Evolutionary conservation across 805 yeast species (phyloP).

Genomic region (Ogataea chonburiensis): DNA sequence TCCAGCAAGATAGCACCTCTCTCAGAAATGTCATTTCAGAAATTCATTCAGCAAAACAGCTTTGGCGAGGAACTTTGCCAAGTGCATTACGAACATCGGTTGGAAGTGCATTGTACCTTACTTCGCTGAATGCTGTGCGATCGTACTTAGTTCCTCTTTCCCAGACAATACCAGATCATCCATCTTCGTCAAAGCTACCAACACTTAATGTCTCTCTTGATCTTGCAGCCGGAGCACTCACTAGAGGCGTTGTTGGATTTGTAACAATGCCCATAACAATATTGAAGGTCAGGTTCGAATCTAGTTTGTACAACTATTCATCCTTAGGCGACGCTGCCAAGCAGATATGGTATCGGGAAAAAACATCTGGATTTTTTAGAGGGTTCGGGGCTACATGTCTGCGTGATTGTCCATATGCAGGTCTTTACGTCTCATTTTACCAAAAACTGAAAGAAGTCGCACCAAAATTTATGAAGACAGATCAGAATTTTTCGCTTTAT

Average conservation of each 20-base stretch:
- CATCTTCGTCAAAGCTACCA: slow-evolving; percentile 55
- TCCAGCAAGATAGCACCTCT: slow-evolving; percentile 58
- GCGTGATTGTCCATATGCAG: slow-evolving; percentile 96
- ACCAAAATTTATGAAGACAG: slow-evolving; percentile 38
- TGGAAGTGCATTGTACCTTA: slow-evolving; percentile 85
- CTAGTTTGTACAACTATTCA: slow-evolving; percentile 67
- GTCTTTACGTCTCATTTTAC: slow-evolving; percentile 81
- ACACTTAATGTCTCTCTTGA: slow-evolving; percentile 69
- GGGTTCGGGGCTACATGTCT: slow-evolving; percentile 87
- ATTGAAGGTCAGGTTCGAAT: slow-evolving; percentile 85
- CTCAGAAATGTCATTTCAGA: slow-evolving; percentile 37
- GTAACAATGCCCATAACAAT: slow-evolving; percentile 94
- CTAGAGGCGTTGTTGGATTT: slow-evolving; percentile 80
- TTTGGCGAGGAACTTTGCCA: slow-evolving; percentile 95
- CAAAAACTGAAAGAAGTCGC: slow-evolving; percentile 65
- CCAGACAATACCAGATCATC: slow-evolving; percentile 7
- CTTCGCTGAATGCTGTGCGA: slow-evolving; percentile 66
- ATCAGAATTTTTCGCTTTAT: slow-evolving; percentile 8
- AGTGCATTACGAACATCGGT: slow-evolving; percentile 86
- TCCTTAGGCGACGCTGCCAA: slow-evolving; percentile 60
- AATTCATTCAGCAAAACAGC: slow-evolving; percentile 43
- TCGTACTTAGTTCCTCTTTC: slow-evolving; percentile 42
- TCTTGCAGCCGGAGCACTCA: slow-evolving; percentile 69
- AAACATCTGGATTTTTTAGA: slow-evolving; percentile 70
- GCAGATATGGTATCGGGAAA: slow-evolving; percentile 52